Conservation (phyloP, 345 rosid genomes). For the Ceriops zippeliana region DNA sequence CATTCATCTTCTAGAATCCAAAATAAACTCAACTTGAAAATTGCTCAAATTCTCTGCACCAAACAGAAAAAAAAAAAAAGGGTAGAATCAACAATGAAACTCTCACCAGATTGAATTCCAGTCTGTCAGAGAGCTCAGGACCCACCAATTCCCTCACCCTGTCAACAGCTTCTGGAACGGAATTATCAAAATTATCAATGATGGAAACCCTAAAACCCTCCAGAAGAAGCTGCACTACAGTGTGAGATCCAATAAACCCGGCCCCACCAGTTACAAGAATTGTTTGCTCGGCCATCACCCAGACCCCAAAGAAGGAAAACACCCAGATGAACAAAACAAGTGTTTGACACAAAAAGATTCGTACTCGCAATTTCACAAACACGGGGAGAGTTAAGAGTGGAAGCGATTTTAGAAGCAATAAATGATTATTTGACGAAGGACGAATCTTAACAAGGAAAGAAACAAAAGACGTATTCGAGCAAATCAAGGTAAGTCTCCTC, state of each 20-base stretch:
- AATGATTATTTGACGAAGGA: background rate
- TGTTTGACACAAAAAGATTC: no score
- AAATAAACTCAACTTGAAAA: background rate
- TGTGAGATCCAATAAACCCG: slow-evolving; percentile 93
- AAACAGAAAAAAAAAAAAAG: background rate
- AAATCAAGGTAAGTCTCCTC: slow-evolving; percentile 33
- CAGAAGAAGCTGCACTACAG: slow-evolving; percentile 76
- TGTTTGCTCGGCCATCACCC: slow-evolving; percentile 30
- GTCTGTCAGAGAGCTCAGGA: slow-evolving; percentile 62
- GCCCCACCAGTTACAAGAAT: slow-evolving; percentile 97
- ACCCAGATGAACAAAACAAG: no score
- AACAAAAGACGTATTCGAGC: slow-evolving; percentile 17
- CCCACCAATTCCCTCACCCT: slow-evolving; percentile 77
- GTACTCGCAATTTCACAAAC: no score
- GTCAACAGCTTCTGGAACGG: slow-evolving; percentile 70
- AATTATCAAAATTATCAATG: slow-evolving; percentile 85
- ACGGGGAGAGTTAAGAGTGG: background rate
- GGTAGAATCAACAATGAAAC: slow-evolving; percentile 2
- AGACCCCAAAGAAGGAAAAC: background rate
- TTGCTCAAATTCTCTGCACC: background rate
- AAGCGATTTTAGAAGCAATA: background rate
- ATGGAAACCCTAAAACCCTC: slow-evolving; percentile 74
- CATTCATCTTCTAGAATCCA: background rate
- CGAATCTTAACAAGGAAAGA: background rate
- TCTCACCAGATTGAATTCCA: slow-evolving; percentile 71